phyloP scores from a whole-genome alignment of 2,329 filamentous ascomycete genomes.

The Penicillium sp. region DNA sequence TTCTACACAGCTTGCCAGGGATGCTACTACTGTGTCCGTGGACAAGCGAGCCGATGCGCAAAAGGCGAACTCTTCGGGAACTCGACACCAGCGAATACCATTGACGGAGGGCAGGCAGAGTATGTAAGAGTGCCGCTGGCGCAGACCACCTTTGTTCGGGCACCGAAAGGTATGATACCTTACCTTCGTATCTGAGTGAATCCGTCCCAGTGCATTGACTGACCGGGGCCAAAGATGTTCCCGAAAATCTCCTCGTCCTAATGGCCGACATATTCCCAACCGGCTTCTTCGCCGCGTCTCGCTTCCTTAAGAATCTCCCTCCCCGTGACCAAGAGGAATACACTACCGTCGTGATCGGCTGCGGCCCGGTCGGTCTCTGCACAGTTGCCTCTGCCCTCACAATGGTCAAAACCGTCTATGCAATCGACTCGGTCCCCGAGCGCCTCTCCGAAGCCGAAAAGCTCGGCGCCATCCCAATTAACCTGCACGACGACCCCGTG shows the following conservation, averaged over 20 bases:
- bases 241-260: neutral
- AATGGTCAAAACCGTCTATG: neutral
- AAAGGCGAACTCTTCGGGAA: neutral
- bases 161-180: neutral
- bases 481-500: neutral
- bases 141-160: neutral
- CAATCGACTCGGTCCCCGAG: neutral
- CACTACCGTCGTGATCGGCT: constrained; percentile 74
- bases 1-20: neutral
- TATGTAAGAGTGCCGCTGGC: neutral
- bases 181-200: neutral
- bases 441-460: neutral
- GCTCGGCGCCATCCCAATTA: neutral
- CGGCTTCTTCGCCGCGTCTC: constrained; percentile 76
- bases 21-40: neutral
- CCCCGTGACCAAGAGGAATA: constrained; percentile 47
- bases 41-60: neutral
- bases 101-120: neutral
- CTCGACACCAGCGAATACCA: neutral
- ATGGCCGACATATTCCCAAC: constrained; percentile 56
- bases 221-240: neutral
- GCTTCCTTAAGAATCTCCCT: constrained; percentile 68
- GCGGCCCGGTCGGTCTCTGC: constrained; percentile 81
- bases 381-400: constrained; percentile 57
- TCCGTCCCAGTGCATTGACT: neutral